Base-by-base conservation (phyloP, 257 asterid genomes). In the Nicotiana undulata region DNA sequence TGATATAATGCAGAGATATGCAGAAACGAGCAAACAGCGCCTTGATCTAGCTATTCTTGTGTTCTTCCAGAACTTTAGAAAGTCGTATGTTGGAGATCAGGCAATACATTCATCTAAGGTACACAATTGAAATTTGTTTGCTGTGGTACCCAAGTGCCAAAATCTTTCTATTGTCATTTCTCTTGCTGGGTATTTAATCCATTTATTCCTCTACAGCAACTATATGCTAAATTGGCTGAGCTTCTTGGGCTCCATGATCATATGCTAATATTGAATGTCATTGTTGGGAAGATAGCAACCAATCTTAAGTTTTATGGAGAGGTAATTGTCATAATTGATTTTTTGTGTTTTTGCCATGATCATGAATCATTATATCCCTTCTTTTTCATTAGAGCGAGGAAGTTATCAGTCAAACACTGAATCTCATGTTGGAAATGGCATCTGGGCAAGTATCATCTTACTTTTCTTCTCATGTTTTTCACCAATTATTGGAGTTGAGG, bases 61-160 rank as follows among this genome's bases (percentile, higher is more conserved):
- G 11, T 96, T 96, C 87, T 96, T 96, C 85, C 99, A 93, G 86
- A 90, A 87, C 85, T 93, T 96, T 72, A 92, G 98, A 85, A 96
- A 88, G 86, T 90, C 97, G 55, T 94, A 96, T 81, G 98, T 96
- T 76, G 99, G 98, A 65, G 98, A 96, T 85, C 97, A 92, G 85
- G 97, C 99, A 77, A 94, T 96, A 94, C 99, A 94, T 86, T 92
- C 99, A 26, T 94, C 99, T 55, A 96, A 96, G 99, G 99, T 94
- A 83, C 52, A 15, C 24, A 26, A 26, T 29, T 63, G 76, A 79
- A 79, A 63, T 28, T 64, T 72, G 4, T 24, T 72, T 72, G 78
- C 78, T 72, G 26, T 24, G 20, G 8, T 46, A 22, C 60, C 78
- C 20, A 13, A 63, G 53, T 72, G 53, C 52, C 29, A 29, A 84